Base-by-base conservation (phyloP, 208 protist genomes). In the Leishmania major region DNA sequence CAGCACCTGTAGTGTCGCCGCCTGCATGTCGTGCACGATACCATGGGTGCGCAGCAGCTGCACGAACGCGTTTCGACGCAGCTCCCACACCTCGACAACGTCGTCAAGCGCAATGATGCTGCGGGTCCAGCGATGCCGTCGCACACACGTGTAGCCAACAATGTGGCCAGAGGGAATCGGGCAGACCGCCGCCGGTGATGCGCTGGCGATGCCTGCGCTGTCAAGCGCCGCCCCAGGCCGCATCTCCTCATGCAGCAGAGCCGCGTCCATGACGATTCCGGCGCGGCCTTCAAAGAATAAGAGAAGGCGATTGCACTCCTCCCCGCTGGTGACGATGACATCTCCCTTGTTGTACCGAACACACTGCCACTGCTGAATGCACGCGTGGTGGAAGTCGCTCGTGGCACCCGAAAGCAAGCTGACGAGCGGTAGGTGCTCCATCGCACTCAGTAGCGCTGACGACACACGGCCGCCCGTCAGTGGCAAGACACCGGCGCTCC, bases 101-200 rank as follows among this genome's bases (percentile, higher is more conserved):
- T 92, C 86, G 62, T 94, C 92, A 13, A 94, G 64, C 2, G 90
- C 90, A 22, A 97, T 53, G 37, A 97, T 83, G 72, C 81, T 91
- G 77, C 82, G 88, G 62, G 85, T 83, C 93, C 93, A 97, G 45
- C 86, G 90, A 71, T 97, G 93, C 25, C 93, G 84, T n/a, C 90
- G 89, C 8, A 93, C 85, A 73, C 93, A 97, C 37, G 92, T 95
- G 86, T 94, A 97, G 59, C 93, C 93, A n/a, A 94, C 79, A 4
- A 86, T 88, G 67, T 90, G 90, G 4, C 90, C 91, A 1, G 57
- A 35, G 13, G 93, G 93, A 53, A 96, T 84, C 2, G 75, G 86
- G 70, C 79, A 79, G 22, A 78, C 28, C 59, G 49, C 66, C 5
- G 60, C 71, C 35, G 71, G n/a, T 28, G 74, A 62, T 17, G 78